Base-by-base conservation (phyloP, 306 rosid genomes). In the Dalbergia cochinchinensis region DNA sequence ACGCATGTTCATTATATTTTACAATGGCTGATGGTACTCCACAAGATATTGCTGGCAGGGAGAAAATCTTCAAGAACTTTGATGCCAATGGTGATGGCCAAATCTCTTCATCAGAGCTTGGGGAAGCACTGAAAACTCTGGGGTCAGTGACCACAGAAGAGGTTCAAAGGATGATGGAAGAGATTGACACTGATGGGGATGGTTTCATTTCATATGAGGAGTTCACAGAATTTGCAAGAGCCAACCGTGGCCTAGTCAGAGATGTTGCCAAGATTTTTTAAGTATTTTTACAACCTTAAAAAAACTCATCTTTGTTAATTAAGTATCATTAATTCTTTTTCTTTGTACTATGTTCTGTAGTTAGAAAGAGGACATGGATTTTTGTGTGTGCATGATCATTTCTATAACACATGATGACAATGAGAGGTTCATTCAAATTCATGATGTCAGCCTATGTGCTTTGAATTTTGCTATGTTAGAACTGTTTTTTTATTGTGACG, bases 181-280 rank as follows among this genome's bases (percentile, higher is more conserved):
- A 94, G 85, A 86, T 92, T 48, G 98, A 94, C 47, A 88, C 86
- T 0, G 91, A 94, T n/a, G 84, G 88, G 0, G 95, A 94, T 4
- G 98, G 95, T 3, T 87, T 66, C 86, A 94, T 94, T 83, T 91
- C 98, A 0, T 73, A 70, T 0, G 73, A 91, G 10, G 98, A 94
- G 63, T 94, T 87, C 78, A 50, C 86, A 0, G 79, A 62, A 3
- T 94, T 94, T 9, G 95, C 97, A 0, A 19, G 16, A 4, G 91
- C 91, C 33, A 94, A 94, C 79, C 85, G 85, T 50, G 95, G 92
- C 44, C 78, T 91, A 65, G 68, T 94, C 8, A 91, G 59, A 82
- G 94, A 94, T 70, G 87, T 91, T 55, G 97, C 91, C 16, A 94
- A 90, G 88, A 84, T 94, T 50, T 90, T 93, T 79, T 83, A 77